Base-by-base conservation (phyloP, 208 protist species). In the Wallacemonas collosoma region DNA sequence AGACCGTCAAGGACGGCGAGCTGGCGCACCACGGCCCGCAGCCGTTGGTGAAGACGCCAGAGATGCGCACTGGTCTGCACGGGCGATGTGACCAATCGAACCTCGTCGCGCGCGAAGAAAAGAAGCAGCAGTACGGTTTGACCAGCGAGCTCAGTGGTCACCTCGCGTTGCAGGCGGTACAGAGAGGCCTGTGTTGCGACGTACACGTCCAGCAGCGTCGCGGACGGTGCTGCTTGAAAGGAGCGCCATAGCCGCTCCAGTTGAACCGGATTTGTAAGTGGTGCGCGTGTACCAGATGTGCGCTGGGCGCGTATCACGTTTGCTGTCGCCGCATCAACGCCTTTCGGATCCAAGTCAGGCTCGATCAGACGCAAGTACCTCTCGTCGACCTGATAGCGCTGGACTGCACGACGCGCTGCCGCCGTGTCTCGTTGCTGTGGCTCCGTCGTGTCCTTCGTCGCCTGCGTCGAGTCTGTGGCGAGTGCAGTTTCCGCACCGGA, bases 101-200 rank as follows among this genome's bases (percentile, higher is more conserved):
- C 88, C 51, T 96, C 92, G 72, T 91, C 87, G n/a, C 86, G 80
- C 1, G 85, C 51, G 67, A 93, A 95, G 64, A 96, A 93, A 26
- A 93, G 82, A 66, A 96, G 56, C 68, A 87, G 73, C 43, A 96
- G 83, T 8, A 83, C 87, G 14, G 66, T 81, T 63, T 93, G 86
- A 11, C 73, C 57, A 2, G 82, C 57, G 40, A 93, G 2, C 69
- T 96, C 92, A 4, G 45, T 35, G 15, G 71, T 54, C 0, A 93
- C 77, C n/a, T 85, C 73, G 36, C 47, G 48, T 54, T 83, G 35
- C 14, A 91, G 54, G 38, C 38, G 44, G 9, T 45, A 43, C 12
- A 83, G 66, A 0, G 67, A 56, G 0, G 53, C 65, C 40, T 73
- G 80, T 6, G 85, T 70, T 64, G 58, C 66, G 47, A 82, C 71